Evolutionary conservation across 352 stramenopile genomes (phyloP).

Genomic region (Phytophthora podocarpi): DNA sequence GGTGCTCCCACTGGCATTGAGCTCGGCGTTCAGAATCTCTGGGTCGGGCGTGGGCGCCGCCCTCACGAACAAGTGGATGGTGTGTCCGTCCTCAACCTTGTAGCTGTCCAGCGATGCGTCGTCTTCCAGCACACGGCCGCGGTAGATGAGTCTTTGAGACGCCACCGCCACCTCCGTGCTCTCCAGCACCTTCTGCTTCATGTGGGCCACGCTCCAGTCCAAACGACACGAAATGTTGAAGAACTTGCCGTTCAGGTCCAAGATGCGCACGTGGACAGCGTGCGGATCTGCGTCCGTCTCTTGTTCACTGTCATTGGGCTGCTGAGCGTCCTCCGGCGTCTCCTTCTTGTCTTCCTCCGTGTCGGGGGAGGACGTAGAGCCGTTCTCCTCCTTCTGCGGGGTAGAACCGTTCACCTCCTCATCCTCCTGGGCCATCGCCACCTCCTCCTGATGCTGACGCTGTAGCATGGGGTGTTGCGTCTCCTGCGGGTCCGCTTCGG

Average conservation of each 20-base stretch:
- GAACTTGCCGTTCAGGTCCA: constrained; percentile 88
- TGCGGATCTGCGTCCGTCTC: constrained; percentile 28
- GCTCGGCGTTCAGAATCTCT: constrained; percentile 54
- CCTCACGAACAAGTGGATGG: constrained; percentile 90
- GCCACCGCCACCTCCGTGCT: constrained; percentile 68
- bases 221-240: constrained; percentile 73
- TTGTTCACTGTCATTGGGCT: constrained; percentile 13
- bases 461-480: constrained; percentile 24
- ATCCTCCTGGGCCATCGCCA: constrained; percentile 9
- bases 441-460: constrained; percentile 25
- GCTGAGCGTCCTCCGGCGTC: constrained; percentile 1
- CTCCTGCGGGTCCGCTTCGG: constrained; percentile 31
- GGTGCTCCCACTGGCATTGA: constrained; percentile 32
- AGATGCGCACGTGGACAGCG: constrained; percentile 69
- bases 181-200: constrained; percentile 81
- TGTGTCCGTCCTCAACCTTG: constrained; percentile 92
- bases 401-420: constrained; percentile 5
- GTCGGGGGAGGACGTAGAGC: background rate
- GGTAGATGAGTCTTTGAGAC: constrained; percentile 92
- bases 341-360: constrained; percentile 19
- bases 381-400: constrained; percentile 20
- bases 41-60: constrained; percentile 63
- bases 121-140: constrained; percentile 89
- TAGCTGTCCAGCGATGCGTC: constrained; percentile 74
- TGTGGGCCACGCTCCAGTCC: constrained; percentile 63